Percentiles rank a stretch among this genome's conserved stretches.
phyloP scores from a whole-genome alignment of 495 filamentous ascomycete genomes.

The Friedmanniomyces simplex region DNA sequence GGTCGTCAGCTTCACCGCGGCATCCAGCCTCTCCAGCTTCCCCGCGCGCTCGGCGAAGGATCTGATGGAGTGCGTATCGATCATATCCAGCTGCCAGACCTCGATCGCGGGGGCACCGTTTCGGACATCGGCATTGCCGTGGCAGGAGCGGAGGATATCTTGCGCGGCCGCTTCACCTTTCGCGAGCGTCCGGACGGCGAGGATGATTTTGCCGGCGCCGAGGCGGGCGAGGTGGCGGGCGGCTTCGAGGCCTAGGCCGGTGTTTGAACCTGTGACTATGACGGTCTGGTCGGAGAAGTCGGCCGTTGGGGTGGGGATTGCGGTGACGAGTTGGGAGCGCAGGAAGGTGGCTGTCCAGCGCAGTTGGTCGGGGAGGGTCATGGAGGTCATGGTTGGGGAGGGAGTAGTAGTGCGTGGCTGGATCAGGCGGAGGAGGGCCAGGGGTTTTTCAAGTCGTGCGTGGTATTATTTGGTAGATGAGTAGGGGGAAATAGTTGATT shows the following conservation, averaged over 20 bases:
- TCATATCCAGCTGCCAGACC: conserved; percentile 48
- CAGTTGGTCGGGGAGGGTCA: no score
- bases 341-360: no score
- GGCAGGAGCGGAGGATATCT: no score
- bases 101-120: conserved; percentile 21
- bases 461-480: no score
- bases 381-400: no score
- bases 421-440: no score
- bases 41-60: conserved; percentile 37
- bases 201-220: conserved; percentile 20
- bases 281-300: conserved; percentile 35
- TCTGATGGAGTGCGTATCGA: conserved; percentile 37
- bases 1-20: conserved; percentile 61
- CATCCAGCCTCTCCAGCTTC: conserved; percentile 34
- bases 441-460: no score
- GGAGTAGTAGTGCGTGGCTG: no score
- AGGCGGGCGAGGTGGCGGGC: conserved; percentile 16
- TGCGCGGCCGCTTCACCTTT: conserved; percentile 22
- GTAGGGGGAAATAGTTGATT: no score
- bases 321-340: conserved; percentile 10
- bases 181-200: conserved; percentile 17
- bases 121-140: conserved; percentile 6
- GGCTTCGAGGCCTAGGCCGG: conserved; percentile 30
- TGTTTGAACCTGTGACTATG: conserved; percentile 45
- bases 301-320: conserved; percentile 2